Evolutionary conservation across 2,329 filamentous ascomycete genomes (phyloP).

Genomic region (Aspergillus terreus): DNA sequence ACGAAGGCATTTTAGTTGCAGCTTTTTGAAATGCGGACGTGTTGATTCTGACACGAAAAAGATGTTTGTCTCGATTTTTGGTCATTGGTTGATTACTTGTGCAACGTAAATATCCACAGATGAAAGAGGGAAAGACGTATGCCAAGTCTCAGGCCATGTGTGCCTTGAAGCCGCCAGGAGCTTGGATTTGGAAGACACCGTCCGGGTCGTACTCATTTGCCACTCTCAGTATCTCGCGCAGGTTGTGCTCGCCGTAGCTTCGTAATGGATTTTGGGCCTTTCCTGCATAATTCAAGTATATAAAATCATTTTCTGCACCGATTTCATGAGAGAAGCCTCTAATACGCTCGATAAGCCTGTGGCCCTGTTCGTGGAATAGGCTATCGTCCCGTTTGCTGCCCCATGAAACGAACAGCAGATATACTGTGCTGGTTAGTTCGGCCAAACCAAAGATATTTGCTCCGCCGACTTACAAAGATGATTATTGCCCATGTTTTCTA

Average conservation of each 20-base stretch:
- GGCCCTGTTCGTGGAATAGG: background rate
- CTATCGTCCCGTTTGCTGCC: background rate
- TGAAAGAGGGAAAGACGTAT: too few species aligned
- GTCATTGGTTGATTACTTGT: too few species aligned
- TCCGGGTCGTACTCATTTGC: background rate
- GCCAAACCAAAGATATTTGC: background rate
- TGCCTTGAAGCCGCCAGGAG: background rate
- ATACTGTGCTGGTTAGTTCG: background rate
- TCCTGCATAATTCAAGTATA: conserved; percentile 7
- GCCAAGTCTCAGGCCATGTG: too few species aligned
- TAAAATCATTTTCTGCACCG: background rate
- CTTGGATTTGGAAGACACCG: background rate
- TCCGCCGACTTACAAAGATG: background rate
- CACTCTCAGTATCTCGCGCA: background rate
- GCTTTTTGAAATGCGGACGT: too few species aligned
- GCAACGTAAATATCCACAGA: too few species aligned
- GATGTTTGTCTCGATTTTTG: too few species aligned
- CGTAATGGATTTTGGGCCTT: background rate
- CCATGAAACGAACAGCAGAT: background rate
- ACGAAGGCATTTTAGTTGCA: too few species aligned
- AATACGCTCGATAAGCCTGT: background rate
- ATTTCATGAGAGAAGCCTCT: background rate
- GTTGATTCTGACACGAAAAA: too few species aligned
- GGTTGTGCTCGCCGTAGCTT: conserved; percentile 3
- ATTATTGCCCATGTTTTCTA: conserved; percentile 1